Percentiles rank a stretch among this genome's conserved stretches.
phyloP scores from a whole-genome alignment of 257 asterid species.

The Solanum bukasovii region DNA sequence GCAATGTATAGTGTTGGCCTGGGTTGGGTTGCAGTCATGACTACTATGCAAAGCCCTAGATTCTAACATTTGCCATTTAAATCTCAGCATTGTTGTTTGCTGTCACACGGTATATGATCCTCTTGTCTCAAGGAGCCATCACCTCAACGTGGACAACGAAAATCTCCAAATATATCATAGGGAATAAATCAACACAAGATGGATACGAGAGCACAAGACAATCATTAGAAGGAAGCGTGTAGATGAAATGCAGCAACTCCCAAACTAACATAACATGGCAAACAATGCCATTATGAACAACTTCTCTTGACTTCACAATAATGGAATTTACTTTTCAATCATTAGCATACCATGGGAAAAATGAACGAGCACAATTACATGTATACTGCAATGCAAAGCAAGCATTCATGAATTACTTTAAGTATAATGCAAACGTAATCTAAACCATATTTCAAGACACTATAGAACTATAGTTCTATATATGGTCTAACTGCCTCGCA shows the following conservation, averaged over 20 bases:
- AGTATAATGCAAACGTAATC: background rate
- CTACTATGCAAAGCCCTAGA: background rate
- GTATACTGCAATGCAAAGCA: background rate
- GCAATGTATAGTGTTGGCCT: background rate
- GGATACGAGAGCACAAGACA: background rate
- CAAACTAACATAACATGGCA: background rate
- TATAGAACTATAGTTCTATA: constrained; percentile 20
- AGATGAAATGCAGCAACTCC: background rate
- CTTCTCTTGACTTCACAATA: background rate
- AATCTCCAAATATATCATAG: background rate
- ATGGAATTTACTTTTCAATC: background rate
- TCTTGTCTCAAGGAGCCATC: background rate
- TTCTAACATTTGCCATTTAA: background rate
- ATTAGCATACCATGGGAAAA: background rate
- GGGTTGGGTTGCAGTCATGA: background rate
- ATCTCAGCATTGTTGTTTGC: background rate
- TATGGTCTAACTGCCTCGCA: constrained; percentile 19
- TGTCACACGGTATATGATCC: background rate
- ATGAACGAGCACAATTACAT: background rate
- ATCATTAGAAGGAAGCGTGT: background rate
- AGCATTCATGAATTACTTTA: background rate
- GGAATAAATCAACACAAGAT: background rate
- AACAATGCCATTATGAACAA: background rate
- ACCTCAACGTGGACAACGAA: background rate
- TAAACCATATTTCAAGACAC: constrained; percentile 10